These are phyloP conservation scores for Salix suchowensis DNA, from an alignment of 345 rosid genomes.

Conservation along the genomic window DNA sequence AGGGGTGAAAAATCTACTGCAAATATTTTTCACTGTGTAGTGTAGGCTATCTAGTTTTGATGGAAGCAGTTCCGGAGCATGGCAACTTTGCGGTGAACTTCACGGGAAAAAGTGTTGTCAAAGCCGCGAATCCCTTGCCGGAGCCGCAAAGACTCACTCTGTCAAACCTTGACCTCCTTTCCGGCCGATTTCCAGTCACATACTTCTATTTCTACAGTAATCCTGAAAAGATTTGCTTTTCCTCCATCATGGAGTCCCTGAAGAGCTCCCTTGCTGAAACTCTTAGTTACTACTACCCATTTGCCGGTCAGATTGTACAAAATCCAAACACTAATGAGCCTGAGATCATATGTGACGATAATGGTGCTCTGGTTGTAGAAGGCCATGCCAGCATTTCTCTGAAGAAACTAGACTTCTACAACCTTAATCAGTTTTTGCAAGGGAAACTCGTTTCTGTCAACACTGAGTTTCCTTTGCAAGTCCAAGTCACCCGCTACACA, in stretches of 20 bases:
- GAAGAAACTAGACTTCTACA: constrained; percentile 50
- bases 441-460: constrained; percentile 48
- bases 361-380: constrained; percentile 52
- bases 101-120: constrained; percentile 39
- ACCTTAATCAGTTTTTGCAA: constrained; percentile 41
- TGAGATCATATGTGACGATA: constrained; percentile 58
- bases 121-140: constrained; percentile 33
- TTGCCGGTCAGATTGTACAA: constrained; percentile 59
- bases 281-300: constrained; percentile 58
- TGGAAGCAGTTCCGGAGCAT: constrained; percentile 16
- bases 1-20: not conserved
- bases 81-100: constrained; percentile 38
- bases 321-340: constrained; percentile 48
- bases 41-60: not conserved
- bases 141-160: constrained; percentile 36
- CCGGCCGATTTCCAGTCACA: constrained; percentile 78
- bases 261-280: constrained; percentile 50
- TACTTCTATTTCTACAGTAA: constrained; percentile 67
- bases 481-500: constrained; percentile 50
- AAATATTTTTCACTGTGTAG: not conserved
- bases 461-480: constrained; percentile 48
- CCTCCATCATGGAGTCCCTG: constrained; percentile 35
- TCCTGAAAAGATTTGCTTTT: constrained; percentile 19
- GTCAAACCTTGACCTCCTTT: constrained; percentile 85
- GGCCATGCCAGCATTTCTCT: constrained; percentile 50